phyloP scores from a whole-genome alignment of 345 rosid species.

The Laguncularia racemosa region DNA sequence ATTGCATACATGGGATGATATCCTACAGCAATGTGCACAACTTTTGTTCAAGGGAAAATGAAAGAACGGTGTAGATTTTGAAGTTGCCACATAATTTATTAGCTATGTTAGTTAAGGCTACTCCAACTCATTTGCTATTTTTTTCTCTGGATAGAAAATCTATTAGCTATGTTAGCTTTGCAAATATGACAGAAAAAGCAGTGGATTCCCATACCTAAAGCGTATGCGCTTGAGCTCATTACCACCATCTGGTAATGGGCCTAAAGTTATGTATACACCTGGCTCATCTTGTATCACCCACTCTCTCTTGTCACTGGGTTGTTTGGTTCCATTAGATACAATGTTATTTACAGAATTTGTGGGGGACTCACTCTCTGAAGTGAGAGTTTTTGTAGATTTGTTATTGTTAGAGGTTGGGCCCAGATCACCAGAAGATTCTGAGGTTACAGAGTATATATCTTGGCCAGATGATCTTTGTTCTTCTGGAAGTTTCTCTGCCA shows the following conservation, averaged over 20 bases:
- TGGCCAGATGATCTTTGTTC: slow-evolving; percentile 18
- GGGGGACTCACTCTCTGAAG: slow-evolving; percentile 24
- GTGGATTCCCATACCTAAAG: slow-evolving; percentile 47
- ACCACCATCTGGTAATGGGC: slow-evolving; percentile 50
- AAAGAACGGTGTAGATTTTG: too few species aligned
- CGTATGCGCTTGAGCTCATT: slow-evolving; percentile 79
- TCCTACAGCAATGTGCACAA: too few species aligned
- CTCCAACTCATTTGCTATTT: too few species aligned
- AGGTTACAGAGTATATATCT: slow-evolving; percentile 24
- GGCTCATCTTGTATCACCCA: slow-evolving; percentile 67
- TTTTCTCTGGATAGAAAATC: too few species aligned
- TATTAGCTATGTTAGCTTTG: too few species aligned
- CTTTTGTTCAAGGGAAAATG: too few species aligned
- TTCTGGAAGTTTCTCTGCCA: slow-evolving; percentile 40
- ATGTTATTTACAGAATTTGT: slow-evolving; percentile 23
- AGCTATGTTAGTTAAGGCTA: too few species aligned
- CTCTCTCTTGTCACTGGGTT: slow-evolving; percentile 43
- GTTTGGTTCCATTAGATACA: slow-evolving; percentile 33
- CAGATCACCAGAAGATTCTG: slow-evolving; percentile 15
- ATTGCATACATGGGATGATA: too few species aligned
- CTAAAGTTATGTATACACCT: slow-evolving; percentile 68
- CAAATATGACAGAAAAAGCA: not conserved
- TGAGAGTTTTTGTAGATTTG: slow-evolving; percentile 2
- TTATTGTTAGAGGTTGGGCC: slow-evolving; percentile 1
- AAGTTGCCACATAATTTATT: too few species aligned